Conservation (phyloP, 768 basidiomycete genomes). For the Boletus subcaerulescens region DNA sequence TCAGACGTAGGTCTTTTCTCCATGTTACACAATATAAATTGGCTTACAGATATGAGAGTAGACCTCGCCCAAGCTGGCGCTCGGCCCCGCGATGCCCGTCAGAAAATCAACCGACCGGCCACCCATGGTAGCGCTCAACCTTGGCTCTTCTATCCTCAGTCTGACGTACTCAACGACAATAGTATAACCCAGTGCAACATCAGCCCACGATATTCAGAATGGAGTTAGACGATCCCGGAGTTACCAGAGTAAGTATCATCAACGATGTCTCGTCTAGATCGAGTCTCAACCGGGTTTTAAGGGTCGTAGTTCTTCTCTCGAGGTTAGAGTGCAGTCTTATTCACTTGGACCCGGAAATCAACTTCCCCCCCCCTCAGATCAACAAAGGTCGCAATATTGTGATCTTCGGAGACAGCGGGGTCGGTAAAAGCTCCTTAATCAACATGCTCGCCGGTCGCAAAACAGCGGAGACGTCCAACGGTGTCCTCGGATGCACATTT, state of each 20-base stretch:
- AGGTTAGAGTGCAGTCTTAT: slow-evolving; percentile 9
- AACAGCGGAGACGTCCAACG: slow-evolving; percentile 30
- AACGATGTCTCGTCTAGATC: not conserved
- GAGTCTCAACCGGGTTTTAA: not conserved
- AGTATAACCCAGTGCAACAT: slow-evolving; percentile 3
- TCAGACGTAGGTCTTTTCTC: slow-evolving; percentile 11
- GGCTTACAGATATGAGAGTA: slow-evolving; percentile 4
- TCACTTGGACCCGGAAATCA: not conserved
- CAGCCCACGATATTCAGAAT: slow-evolving; percentile 13
- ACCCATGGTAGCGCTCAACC: slow-evolving; percentile 2
- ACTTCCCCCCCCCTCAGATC: slow-evolving; percentile 1
- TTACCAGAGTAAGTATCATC: slow-evolving; percentile 8
- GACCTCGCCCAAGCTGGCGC: not conserved
- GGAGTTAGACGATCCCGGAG: not conserved
- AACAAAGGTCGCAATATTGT: slow-evolving; percentile 33
- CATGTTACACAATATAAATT: not conserved
- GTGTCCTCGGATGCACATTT: slow-evolving; percentile 38
- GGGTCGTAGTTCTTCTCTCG: not conserved
- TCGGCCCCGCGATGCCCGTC: not conserved
- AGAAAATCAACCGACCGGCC: not conserved
- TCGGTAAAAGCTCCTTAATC: slow-evolving; percentile 43
- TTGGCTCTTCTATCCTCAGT: not conserved
- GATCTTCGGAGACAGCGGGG: slow-evolving; percentile 42
- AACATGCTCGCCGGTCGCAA: slow-evolving; percentile 38
- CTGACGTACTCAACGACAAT: not conserved